Evolutionary conservation across 2,329 filamentous ascomycete genomes (phyloP).

Genomic region (Scytalidium lignicola): DNA sequence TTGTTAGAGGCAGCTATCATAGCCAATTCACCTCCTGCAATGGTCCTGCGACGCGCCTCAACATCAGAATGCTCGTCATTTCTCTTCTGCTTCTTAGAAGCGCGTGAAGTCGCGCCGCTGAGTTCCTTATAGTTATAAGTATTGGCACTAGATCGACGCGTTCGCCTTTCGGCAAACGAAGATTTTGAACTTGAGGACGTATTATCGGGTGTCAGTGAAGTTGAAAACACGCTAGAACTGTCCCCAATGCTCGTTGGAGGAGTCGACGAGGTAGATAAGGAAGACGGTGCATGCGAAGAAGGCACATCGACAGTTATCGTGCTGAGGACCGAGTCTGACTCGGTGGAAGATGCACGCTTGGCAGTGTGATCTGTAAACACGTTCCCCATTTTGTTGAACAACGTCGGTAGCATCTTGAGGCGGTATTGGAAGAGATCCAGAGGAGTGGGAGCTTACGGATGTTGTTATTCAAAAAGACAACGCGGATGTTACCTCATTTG

Average conservation of each 20-base stretch:
- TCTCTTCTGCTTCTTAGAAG: constrained; percentile 34
- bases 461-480: not conserved
- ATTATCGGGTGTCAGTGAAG: constrained; percentile 28
- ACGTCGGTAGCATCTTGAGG: not conserved
- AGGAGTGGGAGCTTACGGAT: not conserved
- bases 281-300: constrained; percentile 21
- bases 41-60: constrained; percentile 37
- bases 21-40: constrained; percentile 34
- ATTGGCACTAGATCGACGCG: constrained; percentile 44
- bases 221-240: constrained; percentile 50
- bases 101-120: constrained; percentile 56
- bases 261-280: constrained; percentile 40
- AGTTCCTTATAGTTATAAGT: constrained; percentile 65
- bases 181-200: constrained; percentile 3
- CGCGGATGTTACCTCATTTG: not conserved
- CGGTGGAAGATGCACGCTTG: constrained; percentile 17
- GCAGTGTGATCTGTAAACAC: not conserved
- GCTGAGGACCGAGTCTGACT: constrained; percentile 21
- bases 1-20: constrained; percentile 25
- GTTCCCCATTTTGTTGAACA: not conserved
- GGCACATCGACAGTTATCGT: constrained; percentile 21
- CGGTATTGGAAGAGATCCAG: not conserved
- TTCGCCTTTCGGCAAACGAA: constrained; percentile 45
- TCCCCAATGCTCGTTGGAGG: constrained; percentile 64
- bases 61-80: constrained; percentile 25